Evolutionary conservation across 2,329 filamentous ascomycete species (phyloP), one percentile per base, ranked within the genome.

Genomic region (Fusarium scirpi): DNA sequence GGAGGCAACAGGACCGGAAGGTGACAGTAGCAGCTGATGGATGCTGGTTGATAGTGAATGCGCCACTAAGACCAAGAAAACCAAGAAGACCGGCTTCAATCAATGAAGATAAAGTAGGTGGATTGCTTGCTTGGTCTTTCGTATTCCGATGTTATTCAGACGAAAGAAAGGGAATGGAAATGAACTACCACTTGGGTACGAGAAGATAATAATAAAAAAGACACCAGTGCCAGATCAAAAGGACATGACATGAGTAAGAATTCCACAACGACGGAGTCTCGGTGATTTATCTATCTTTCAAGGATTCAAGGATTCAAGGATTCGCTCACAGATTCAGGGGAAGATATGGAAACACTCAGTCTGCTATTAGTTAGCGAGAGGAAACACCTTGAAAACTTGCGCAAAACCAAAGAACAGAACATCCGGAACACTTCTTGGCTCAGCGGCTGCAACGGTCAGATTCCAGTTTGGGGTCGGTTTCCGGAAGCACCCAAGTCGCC

Each of bases 11-110:
- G 12, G 41, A 64, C 59, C 55, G 61, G 61, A 57, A 64, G 59
- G 58, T 52, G 55, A 51, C 54, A 68, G 67, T 56, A 54, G 52
- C 58, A 68, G 59, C 58, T 61, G 52, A 68, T 72, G 62, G 52
- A 68, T 72, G 62, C 56, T 58, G 47, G 48, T 67, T 54, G 60
- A 71, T 67, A 65, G 56, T 52, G 45, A 67, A 72, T 46, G 44
- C 55, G 70, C 67, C 63, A 56, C 60, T 56, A 58, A 58, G 58
- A 54, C 67, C 61, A 54, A 49, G 71, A 74, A 74, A 63, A 72
- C 67, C 61, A 54, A 53, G 71, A 74, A 74, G 69, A 74, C 71
- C 71, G 40, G 71, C 71, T 74, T 72, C 69, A 67, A 61, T 66
- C 49, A 43, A 54, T 64, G 34, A 38, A 38, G 34, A n/a, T n/a